Base-by-base conservation (phyloP, 139 green algal genomes). In the Yamagishiella unicocca region DNA sequence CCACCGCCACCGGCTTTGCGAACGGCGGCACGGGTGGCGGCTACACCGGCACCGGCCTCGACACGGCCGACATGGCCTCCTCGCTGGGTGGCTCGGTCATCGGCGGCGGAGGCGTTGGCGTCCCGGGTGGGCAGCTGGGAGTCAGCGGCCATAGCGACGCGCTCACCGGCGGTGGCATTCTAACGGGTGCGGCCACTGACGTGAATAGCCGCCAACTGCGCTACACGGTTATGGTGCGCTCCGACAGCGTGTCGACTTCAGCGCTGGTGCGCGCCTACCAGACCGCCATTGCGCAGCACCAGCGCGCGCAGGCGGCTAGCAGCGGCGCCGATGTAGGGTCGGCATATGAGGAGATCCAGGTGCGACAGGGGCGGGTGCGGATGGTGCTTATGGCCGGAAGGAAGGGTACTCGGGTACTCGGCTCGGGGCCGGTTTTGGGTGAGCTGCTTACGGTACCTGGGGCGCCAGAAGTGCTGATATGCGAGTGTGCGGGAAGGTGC, bases 331-430 rank as follows among this genome's bases (percentile, higher is more conserved):
- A 88, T 31, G 40, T 73, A 37, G 82, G n/a, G 5, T 67, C 61
- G 10, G 81, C 55, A 50, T 80, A 87, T 2, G 88, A 89, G 75
- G 88, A 91, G 67, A 82, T 91, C 4, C 74, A 91, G 82, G 82
- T 87, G 67, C n/a, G 82, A 27, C 24, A 22, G 58, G 27, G 58
- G 22, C 17, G n/a, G 14, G 14, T 22, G 27, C 17, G 6, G 58
- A 33, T 67, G 58, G 14, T n/a, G n/a, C n/a, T n/a, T n/a, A n/a
- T n/a, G n/a, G n/a, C n/a, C n/a, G n/a, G n/a, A n/a, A n/a, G n/a
- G n/a, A n/a, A n/a, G n/a, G n/a, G n/a, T n/a, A n/a, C n/a, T n/a
- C n/a, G n/a, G n/a, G n/a, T n/a, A n/a, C n/a, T n/a, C n/a, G n/a
- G n/a, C n/a, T n/a, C n/a, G n/a, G n/a, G n/a, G n/a, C n/a, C n/a